Base-by-base conservation (phyloP, 1,139 yeast genomes). In the Saccharomyces uvarum region DNA sequence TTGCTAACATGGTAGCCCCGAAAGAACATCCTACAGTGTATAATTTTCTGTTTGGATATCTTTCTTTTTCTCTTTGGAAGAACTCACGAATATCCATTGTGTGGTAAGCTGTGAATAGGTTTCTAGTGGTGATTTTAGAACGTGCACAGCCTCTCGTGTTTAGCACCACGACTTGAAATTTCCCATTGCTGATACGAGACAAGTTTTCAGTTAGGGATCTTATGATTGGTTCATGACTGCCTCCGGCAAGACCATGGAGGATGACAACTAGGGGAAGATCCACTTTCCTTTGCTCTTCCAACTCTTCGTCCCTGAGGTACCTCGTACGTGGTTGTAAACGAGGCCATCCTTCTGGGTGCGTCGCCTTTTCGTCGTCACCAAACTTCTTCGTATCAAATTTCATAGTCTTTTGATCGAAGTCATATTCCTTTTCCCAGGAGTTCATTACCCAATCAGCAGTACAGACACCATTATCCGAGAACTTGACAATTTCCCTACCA, bases 131-230 rank as follows among this genome's bases (percentile, higher is more conserved):
- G 61, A 91, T 74, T 63, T 83, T 83, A 7, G 96, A 82, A 62
- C 95, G 79, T 48, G 95, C 88, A 71, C 97, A 91, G 4, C 97
- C 97, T 62, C 98, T 77, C 19, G 87, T 77, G 68, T 88, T 89
- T 58, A 88, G 71, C 13, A 90, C 96, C 31, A 83, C 87, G 14
- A 83, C 79, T 59, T 88, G 95, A 75, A 82, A 81, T 24, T 62
- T 66, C 4, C 61, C 62, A 5, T 67, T 64, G n/a, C 63, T 61
- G 9, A 56, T 59, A 9, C 60, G 56, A 27, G 68, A 63, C 33
- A 73, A 57, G n/a, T 65, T 63, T 26, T 67, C 65, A 2, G 74
- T 68, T 54, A 84, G 68, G 56, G 91, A 83, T 57, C 96, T 80
- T 55, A 90, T 86, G 63, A 90, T 83, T 2, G 93, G 82, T 67